Evolutionary conservation across 106 monocot species (phyloP), one percentile per base, ranked within the genome.

Genomic region (Vanilla planifolia): DNA sequence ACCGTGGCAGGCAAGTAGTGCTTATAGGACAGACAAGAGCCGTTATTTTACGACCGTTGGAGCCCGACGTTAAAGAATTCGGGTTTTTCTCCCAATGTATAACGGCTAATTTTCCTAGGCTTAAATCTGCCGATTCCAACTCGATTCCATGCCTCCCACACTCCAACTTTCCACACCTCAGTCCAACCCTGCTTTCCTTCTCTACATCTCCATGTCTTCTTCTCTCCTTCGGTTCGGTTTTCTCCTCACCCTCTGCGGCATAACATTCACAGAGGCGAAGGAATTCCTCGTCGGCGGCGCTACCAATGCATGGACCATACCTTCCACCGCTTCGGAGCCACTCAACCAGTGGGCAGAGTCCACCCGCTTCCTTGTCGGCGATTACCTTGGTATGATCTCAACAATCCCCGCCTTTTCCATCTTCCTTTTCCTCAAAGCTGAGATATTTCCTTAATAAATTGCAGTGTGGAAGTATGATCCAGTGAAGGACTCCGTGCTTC

Each of bases 291-390:
- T 93, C 1, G 92, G 88, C 23, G 92, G 92, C 62, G 42, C 27
- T 50, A 24, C 33, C 51, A 27, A 60, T 26, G 69, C 73, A 10
- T 93, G 92, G 92, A 67, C 63, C 16, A 55, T 79, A 10, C 79
- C 92, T 8, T 55, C 79, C 7, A 69, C 83, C 4, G 1, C 72
- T 15, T 56, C 67, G 0, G 72, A 73, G 8, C 48, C 77, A 11
- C 86, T 86, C 73, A 93, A 88, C 79, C 61, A 56, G 39, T 93
- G 92, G 92, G 88, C 88, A 15, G 75, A 76, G 65, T 24, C 76
- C 1, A 79, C 55, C 28, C 75, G 92, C 7, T 93, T 93, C 77
- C 88, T 72, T 74, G 67, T 88, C 73, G 79, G 81, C 69, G 92
- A 93, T 53, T 64, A 67, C 25, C 92, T 93, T 41, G 87, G 92